phyloP scores from a whole-genome alignment of 345 rosid genomes.

The Geranium brycei region DNA sequence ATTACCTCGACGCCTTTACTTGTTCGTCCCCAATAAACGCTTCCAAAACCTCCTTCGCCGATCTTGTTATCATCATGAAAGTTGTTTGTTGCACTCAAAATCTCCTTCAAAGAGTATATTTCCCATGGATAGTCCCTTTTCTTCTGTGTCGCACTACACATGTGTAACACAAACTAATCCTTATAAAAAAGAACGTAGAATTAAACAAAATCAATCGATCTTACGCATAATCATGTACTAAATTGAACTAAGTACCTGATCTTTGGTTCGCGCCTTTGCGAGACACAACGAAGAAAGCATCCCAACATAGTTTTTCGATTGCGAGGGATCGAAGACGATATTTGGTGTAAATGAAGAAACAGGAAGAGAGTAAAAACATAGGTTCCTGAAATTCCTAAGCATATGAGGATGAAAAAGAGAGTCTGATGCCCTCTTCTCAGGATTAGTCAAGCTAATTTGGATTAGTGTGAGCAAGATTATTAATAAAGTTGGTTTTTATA shows the following conservation, averaged over 20 bases:
- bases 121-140: slow-evolving; percentile 44
- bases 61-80: slow-evolving; percentile 55
- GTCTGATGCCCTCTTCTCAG: background rate
- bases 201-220: background rate
- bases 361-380: background rate
- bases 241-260: background rate
- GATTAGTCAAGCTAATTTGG: background rate
- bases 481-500: no score
- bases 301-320: background rate
- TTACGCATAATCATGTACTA: background rate
- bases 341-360: background rate
- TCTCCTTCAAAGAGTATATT: slow-evolving; percentile 39
- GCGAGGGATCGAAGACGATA: background rate
- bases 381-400: background rate
- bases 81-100: slow-evolving; percentile 50
- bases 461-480: background rate
- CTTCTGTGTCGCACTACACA: slow-evolving; percentile 8
- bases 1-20: slow-evolving; percentile 50
- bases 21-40: slow-evolving; percentile 60
- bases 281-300: background rate
- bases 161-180: background rate
- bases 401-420: background rate
- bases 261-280: background rate
- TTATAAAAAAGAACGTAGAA: background rate
- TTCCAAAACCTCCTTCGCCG: slow-evolving; percentile 64